Conservation (phyloP, 768 basidiomycete genomes). For the Cytidiella melzeri region DNA sequence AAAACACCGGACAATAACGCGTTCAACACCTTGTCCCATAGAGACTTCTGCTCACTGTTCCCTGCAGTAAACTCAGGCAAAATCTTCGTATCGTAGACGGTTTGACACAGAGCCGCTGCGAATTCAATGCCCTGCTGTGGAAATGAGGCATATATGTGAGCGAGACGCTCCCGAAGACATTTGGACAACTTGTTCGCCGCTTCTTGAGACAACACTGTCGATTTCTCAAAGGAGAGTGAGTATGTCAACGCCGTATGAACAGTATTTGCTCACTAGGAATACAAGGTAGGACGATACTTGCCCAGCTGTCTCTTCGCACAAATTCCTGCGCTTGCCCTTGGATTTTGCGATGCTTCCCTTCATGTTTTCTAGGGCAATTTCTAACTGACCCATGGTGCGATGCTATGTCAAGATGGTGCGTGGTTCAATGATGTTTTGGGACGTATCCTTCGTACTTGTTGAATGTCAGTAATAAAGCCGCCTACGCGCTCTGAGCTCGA, state of each 20-base stretch:
- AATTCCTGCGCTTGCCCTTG: slow-evolving; percentile 22
- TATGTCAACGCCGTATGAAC: background rate
- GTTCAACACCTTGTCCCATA: slow-evolving; percentile 43
- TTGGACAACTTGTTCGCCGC: slow-evolving; percentile 32
- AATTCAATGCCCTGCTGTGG: slow-evolving; percentile 35
- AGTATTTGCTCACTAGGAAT: slow-evolving; percentile 34
- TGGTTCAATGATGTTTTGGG: no score
- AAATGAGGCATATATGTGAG: slow-evolving; percentile 38
- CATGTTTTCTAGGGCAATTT: slow-evolving; percentile 28
- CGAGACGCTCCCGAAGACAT: slow-evolving; percentile 37
- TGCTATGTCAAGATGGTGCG: no score
- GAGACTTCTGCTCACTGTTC: slow-evolving; percentile 13
- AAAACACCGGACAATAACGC: slow-evolving; percentile 49
- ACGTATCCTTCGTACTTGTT: no score
- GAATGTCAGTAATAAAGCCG: no score
- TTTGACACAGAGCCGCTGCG: slow-evolving; percentile 34
- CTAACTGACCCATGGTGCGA: slow-evolving; percentile 22
- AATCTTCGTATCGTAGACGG: slow-evolving; percentile 35
- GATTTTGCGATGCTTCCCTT: slow-evolving; percentile 24
- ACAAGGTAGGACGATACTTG: slow-evolving; percentile 37
- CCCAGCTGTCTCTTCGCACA: slow-evolving; percentile 29
- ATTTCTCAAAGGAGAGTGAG: slow-evolving; percentile 27
- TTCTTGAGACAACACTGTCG: slow-evolving; percentile 30
- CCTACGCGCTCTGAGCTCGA: no score
- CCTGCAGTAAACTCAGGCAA: slow-evolving; percentile 19